Conservation (phyloP, 306 rosid species). For the Elaeagnus macrophylla region DNA sequence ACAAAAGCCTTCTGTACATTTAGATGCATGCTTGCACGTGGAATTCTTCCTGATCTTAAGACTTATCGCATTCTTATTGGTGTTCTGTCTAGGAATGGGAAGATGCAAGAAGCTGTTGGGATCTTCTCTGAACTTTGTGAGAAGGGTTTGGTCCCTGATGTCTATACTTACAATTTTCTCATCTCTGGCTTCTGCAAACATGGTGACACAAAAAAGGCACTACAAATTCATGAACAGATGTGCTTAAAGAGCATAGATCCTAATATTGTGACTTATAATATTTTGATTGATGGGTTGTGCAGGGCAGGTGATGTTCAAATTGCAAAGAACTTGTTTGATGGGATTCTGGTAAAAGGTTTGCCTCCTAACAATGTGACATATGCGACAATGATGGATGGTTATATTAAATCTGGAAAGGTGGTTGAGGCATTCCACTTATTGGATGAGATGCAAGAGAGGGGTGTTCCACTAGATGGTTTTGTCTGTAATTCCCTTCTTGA, state of each 20-base stretch:
- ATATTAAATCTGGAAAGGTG: slow-evolving; percentile 33
- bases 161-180: slow-evolving; percentile 35
- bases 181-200: slow-evolving; percentile 30
- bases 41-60: slow-evolving; percentile 26
- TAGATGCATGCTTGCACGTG: slow-evolving; percentile 24
- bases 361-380: slow-evolving; percentile 32
- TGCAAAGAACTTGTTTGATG: slow-evolving; percentile 30
- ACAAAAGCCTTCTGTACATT: slow-evolving; percentile 31
- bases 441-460: slow-evolving; percentile 31
- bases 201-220: slow-evolving; percentile 30
- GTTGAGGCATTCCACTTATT: slow-evolving; percentile 28
- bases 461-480: slow-evolving; percentile 23
- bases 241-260: slow-evolving; percentile 26
- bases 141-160: slow-evolving; percentile 37
- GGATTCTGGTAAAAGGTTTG: slow-evolving; percentile 29
- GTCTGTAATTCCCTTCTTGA: slow-evolving; percentile 30
- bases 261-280: slow-evolving; percentile 27
- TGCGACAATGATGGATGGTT: slow-evolving; percentile 33
- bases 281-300: slow-evolving; percentile 39
- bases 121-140: slow-evolving; percentile 29
- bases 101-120: slow-evolving; percentile 34
- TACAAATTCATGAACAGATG: slow-evolving; percentile 33
- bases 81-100: slow-evolving; percentile 34
- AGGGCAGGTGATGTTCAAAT: slow-evolving; percentile 33
- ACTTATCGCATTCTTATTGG: slow-evolving; percentile 30